These are phyloP conservation scores for Pseudonectria foliicola DNA, from an alignment of 2,329 filamentous ascomycete genomes.

Conservation along the genomic window DNA sequence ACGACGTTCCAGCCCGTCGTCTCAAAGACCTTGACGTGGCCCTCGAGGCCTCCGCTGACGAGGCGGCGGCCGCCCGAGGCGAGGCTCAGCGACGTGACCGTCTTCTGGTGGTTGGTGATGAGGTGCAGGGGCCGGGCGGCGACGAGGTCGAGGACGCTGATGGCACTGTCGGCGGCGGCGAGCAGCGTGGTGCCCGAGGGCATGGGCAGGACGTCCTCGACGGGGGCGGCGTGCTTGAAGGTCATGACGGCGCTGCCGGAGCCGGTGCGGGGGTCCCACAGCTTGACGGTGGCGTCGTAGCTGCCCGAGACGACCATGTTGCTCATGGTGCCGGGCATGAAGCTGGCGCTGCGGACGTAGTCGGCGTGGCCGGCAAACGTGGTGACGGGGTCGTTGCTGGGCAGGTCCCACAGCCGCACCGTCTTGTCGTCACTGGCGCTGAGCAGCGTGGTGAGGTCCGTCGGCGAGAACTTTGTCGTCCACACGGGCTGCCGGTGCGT, in stretches of 20 bases:
- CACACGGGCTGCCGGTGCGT: conserved; percentile 93
- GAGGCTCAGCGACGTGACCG: conserved; percentile 78
- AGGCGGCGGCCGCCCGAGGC: conserved; percentile 76
- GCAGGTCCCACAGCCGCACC: conserved; percentile 89
- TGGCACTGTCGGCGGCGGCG: conserved; percentile 75
- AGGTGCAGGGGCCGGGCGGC: conserved; percentile 81
- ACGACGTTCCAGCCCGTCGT: conserved; percentile 93
- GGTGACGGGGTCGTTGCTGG: conserved; percentile 65
- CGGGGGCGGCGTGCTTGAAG: conserved; percentile 85
- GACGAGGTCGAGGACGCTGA: conserved; percentile 87
- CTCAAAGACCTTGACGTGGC: conserved; percentile 95
- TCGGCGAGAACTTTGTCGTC: conserved; percentile 84
- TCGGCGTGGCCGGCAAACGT: conserved; percentile 84
- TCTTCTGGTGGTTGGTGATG: conserved; percentile 95
- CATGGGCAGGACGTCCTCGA: conserved; percentile 84
- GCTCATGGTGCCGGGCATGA: conserved; percentile 68
- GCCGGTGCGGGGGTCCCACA: conserved; percentile 84
- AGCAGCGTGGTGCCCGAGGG: conserved; percentile 80
- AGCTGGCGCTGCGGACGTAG: conserved; percentile 82
- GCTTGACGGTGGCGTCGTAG: conserved; percentile 86
- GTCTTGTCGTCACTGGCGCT: conserved; percentile 89
- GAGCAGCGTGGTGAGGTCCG: conserved; percentile 78
- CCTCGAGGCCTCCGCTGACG: conserved; percentile 83
- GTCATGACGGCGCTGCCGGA: conserved; percentile 68
- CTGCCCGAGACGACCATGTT: conserved; percentile 81